Evolutionary conservation across 1,139 yeast genomes (phyloP), one percentile per base, ranked within the genome.

Genomic region (Pichia sp.): DNA sequence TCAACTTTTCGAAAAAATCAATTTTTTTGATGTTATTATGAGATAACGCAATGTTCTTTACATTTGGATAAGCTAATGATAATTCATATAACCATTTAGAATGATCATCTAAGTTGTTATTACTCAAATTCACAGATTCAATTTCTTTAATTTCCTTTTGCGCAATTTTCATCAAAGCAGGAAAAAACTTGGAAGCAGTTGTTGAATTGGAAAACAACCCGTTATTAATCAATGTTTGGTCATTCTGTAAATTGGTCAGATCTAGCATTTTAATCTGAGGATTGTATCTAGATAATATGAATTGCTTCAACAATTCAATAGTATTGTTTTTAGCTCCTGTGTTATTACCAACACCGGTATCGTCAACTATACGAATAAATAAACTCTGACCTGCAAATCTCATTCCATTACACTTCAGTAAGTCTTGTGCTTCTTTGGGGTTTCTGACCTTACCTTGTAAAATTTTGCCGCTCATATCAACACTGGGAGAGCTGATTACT

Each of bases 91-190:
- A 70, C 27, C 75, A 64, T 36, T 50, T 54, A n/a, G 72, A 64
- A 31, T 76, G 60, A 39, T 86, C 72, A 56, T 86, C 95, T 38
- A 90, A 64, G 48, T 73, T 74, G 60, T 92, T 92, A 48, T 71
- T 71, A 11, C 95, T 81, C 43, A 92, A 68, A 59, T 85, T 87
- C 23, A 92, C 79, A 49, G 92, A 82, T 36, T 81, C 84, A 5
- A 88, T 85, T 3, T 70, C 70, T 16, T 73, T 52, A 39, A 73
- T 73, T 40, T 73, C 75, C 43, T 70, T 69, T 1, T 66, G 60
- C 1, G 96, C 95, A 26, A 94, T 67, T 60, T 85, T 87, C 87
- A 92, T 80, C 53, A 92, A 67, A 0, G 98, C 98, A 3, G 90
- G 85, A 63, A 92, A 88, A 73, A 90, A 81, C 62, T 90, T 90